These are phyloP conservation scores for Neonectria faginata DNA, from an alignment of 2,329 filamentous ascomycete genomes.

Conservation along the genomic window DNA sequence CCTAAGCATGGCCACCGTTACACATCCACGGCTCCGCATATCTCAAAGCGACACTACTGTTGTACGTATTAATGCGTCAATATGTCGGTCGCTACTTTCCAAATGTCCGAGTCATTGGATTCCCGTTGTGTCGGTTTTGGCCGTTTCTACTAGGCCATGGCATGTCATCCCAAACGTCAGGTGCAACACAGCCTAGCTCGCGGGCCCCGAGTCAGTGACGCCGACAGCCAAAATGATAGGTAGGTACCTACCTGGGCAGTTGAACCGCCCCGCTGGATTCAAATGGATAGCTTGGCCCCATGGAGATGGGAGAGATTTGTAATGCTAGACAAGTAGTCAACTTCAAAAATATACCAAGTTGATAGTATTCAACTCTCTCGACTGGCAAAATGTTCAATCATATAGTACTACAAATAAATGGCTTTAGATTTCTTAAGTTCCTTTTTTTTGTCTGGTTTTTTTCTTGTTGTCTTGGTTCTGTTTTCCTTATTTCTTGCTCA, in stretches of 20 bases:
- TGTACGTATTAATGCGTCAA: neutral
- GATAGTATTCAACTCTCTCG: neutral
- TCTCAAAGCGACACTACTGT: neutral
- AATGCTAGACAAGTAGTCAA: constrained; percentile 15
- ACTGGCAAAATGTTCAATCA: neutral
- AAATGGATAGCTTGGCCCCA: constrained; percentile 18
- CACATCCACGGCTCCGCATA: neutral
- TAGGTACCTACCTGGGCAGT: neutral
- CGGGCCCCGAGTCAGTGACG: constrained; percentile 22
- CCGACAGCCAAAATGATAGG: neutral
- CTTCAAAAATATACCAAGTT: neutral
- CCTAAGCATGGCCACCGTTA: neutral
- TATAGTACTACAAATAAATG: neutral
- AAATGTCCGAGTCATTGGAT: neutral
- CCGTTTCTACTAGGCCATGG: neutral
- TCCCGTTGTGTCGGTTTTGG: neutral
- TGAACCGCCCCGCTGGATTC: constrained; percentile 1
- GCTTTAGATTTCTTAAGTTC: neutral
- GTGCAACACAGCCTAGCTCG: neutral
- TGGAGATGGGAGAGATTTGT: constrained; percentile 22
- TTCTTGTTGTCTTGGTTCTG: neutral
- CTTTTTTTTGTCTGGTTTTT: neutral
- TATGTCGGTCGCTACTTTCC: neutral
- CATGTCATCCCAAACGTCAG: neutral
- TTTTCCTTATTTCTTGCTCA: neutral